Evolutionary conservation across 192 early-diverging fungal genomes (phyloP).

Genomic region (Umbelopsis sp.): DNA sequence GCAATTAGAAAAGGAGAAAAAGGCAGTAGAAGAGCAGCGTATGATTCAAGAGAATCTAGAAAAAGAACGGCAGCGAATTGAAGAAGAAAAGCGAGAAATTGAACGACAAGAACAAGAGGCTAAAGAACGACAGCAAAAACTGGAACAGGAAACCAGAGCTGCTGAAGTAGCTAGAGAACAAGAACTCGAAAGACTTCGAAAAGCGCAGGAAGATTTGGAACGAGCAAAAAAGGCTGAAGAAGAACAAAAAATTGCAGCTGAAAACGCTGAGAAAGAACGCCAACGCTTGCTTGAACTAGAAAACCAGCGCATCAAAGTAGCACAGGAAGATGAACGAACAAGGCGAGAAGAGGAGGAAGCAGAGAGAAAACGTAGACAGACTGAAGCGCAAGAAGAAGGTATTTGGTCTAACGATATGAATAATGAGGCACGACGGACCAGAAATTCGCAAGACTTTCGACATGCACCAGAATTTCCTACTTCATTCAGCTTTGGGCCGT

Average conservation of each 20-base stretch:
- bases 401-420: background rate
- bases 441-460: conserved; percentile 8
- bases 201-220: conserved; percentile 21
- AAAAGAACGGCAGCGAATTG: conserved; percentile 14
- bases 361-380: conserved; percentile 5
- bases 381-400: conserved; percentile 8
- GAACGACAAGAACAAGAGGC: conserved; percentile 28
- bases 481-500: background rate
- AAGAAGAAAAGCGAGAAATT: conserved; percentile 27
- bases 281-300: background rate
- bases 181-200: conserved; percentile 20
- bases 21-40: conserved; percentile 35
- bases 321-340: background rate
- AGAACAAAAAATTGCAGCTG: background rate
- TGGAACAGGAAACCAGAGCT: conserved; percentile 21
- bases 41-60: conserved; percentile 21
- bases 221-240: conserved; percentile 9
- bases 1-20: conserved; percentile 42
- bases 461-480: conserved; percentile 12
- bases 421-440: background rate
- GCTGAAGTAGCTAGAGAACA: conserved; percentile 7
- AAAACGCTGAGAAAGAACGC: background rate
- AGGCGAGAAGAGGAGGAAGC: conserved; percentile 5
- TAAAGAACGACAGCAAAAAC: conserved; percentile 16
- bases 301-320: background rate